These are phyloP conservation scores for Oldenlandia corymbosa DNA, from an alignment of 257 asterid genomes.

Conservation along the genomic window DNA sequence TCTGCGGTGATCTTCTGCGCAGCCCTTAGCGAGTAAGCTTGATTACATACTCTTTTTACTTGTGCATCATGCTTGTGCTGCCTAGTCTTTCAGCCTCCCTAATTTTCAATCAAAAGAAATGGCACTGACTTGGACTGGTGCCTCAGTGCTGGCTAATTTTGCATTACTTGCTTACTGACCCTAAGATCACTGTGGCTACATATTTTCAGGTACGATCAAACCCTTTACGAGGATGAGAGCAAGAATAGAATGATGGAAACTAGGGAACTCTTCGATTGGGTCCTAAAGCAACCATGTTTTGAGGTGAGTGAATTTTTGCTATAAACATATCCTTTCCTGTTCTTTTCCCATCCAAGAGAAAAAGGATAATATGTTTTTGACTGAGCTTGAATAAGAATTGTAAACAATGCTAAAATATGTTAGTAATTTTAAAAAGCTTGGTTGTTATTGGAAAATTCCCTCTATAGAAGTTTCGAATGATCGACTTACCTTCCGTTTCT, in stretches of 20 bases:
- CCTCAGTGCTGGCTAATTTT: neutral
- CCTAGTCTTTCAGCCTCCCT: neutral
- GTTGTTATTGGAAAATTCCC: neutral
- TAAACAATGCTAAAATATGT: neutral
- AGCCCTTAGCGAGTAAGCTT: slow-evolving; percentile 89
- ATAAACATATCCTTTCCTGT: slow-evolving; percentile 8
- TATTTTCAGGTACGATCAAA: slow-evolving; percentile 78
- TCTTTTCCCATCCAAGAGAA: too few species aligned
- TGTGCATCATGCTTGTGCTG: neutral
- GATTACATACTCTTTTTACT: neutral
- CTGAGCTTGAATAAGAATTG: neutral
- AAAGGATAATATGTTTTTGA: too few species aligned
- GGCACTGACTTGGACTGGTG: neutral
- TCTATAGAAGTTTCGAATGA: neutral
- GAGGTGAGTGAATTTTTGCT: slow-evolving; percentile 50
- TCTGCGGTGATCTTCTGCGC: slow-evolving; percentile 99
- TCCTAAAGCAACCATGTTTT: slow-evolving; percentile 92
- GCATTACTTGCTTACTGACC: neutral
- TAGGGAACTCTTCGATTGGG: slow-evolving; percentile 96
- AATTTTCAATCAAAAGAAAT: neutral
- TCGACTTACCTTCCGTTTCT: neutral
- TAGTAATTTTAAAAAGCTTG: neutral
- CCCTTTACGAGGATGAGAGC: slow-evolving; percentile 90
- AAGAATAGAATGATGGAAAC: slow-evolving; percentile 94
- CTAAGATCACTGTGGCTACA: neutral